Conservation (phyloP, 208 protist genomes). For the Zelonia costaricensis region DNA sequence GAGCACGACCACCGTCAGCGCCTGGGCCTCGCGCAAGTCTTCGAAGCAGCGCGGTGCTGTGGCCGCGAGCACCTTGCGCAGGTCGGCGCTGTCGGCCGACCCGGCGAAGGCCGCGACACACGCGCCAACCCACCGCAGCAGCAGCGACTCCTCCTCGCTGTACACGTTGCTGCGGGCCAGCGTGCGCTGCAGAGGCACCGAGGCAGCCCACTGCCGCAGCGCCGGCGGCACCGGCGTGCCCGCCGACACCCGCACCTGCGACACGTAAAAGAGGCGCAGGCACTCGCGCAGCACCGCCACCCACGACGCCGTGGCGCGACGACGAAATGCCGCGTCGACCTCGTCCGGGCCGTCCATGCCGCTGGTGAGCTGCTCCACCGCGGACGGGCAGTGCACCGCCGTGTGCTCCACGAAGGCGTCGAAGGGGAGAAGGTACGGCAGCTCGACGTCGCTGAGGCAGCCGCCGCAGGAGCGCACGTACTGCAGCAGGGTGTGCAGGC, state of each 20-base stretch:
- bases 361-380: neutral
- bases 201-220: constrained; percentile 10
- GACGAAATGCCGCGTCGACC: constrained; percentile 34
- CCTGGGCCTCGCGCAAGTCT: constrained; percentile 70
- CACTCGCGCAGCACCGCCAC: constrained; percentile 74
- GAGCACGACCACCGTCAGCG: constrained; percentile 63
- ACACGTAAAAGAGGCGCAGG: constrained; percentile 77
- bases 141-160: constrained; percentile 75
- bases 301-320: constrained; percentile 67
- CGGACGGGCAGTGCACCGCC: constrained; percentile 8
- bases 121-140: constrained; percentile 81
- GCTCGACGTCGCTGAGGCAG: constrained; percentile 69
- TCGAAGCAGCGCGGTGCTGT: constrained; percentile 44
- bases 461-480: constrained; percentile 79
- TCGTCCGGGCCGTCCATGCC: constrained; percentile 3
- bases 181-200: constrained; percentile 22
- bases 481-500: constrained; percentile 58
- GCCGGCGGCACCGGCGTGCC: constrained; percentile 3
- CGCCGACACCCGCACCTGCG: constrained; percentile 34
- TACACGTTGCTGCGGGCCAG: constrained; percentile 84
- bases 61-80: constrained; percentile 6
- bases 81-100: constrained; percentile 8
- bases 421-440: constrained; percentile 79
- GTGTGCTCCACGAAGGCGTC: constrained; percentile 66
- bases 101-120: constrained; percentile 29